phyloP scores from a whole-genome alignment of 2,329 filamentous ascomycete genomes.

The Phialocephala subalpina region DNA sequence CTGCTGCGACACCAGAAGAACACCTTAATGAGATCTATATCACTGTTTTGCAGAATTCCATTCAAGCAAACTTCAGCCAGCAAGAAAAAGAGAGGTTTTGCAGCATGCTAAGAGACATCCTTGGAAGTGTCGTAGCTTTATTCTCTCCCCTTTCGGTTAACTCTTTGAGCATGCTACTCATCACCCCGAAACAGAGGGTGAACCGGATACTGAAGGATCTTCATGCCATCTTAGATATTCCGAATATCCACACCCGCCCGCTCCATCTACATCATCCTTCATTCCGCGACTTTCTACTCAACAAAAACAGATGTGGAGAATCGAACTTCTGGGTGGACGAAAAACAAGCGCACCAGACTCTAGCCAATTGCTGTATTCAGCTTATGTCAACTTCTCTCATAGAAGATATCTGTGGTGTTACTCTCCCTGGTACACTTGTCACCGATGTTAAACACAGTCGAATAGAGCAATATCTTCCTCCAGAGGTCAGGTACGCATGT shows the following conservation, averaged over 20 bases:
- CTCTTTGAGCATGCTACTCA: not conserved
- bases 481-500: slow-evolving; percentile 44
- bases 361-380: not conserved
- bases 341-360: not conserved
- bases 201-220: not conserved
- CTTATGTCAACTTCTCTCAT: slow-evolving; percentile 4
- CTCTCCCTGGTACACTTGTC: slow-evolving; percentile 3
- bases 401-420: slow-evolving; percentile 27
- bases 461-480: slow-evolving; percentile 27
- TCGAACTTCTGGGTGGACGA: not conserved
- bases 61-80: not conserved
- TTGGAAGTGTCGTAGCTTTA: slow-evolving; percentile 24
- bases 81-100: not conserved
- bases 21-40: not conserved
- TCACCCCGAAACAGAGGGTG: not conserved
- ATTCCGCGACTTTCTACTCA: slow-evolving; percentile 1
- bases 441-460: slow-evolving; percentile 14
- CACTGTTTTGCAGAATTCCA: not conserved
- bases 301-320: not conserved
- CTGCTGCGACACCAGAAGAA: not conserved
- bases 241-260: not conserved
- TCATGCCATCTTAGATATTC: not conserved
- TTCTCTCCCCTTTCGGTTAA: slow-evolving; percentile 19
- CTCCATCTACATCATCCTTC: not conserved
- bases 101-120: slow-evolving; percentile 16